These are phyloP conservation scores for Agaricus blazei DNA, from an alignment of 768 basidiomycete genomes.

Conservation along the genomic window DNA sequence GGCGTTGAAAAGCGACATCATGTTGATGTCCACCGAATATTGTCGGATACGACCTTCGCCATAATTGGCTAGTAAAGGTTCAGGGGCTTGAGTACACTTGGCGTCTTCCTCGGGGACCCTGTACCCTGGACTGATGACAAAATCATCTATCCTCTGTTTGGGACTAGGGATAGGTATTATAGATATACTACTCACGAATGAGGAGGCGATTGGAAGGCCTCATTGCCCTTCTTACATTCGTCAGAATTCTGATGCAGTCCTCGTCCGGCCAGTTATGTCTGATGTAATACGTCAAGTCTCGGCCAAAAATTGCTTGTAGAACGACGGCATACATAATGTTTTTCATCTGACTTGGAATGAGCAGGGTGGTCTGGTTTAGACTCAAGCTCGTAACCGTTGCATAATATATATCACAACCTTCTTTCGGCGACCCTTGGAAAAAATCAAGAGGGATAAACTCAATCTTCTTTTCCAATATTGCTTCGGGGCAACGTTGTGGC, in stretches of 20 bases:
- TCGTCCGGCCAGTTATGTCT: slow-evolving; percentile 40
- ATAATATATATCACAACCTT: slow-evolving; percentile 35
- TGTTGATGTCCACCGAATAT: slow-evolving; percentile 40
- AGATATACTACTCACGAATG: slow-evolving; percentile 23
- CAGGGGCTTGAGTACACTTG: slow-evolving; percentile 25
- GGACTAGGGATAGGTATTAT: not conserved
- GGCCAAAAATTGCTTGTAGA: not conserved
- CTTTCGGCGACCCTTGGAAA: slow-evolving; percentile 29
- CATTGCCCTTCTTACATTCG: slow-evolving; percentile 30
- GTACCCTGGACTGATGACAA: slow-evolving; percentile 24
- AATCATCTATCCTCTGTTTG: slow-evolving; percentile 26
- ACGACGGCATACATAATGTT: not conserved
- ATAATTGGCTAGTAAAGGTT: slow-evolving; percentile 43
- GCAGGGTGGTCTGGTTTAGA: not conserved
- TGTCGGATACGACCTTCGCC: slow-evolving; percentile 32
- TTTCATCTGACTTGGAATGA: not conserved
- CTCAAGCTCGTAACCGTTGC: slow-evolving; percentile 19
- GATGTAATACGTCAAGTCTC: slow-evolving; percentile 24
- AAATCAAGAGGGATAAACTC: slow-evolving; percentile 35
- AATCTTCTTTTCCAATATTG: slow-evolving; percentile 27
- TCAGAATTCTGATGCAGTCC: slow-evolving; percentile 29
- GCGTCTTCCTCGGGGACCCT: slow-evolving; percentile 3
- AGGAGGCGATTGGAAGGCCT: slow-evolving; percentile 26
- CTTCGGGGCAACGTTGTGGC: slow-evolving; percentile 29
- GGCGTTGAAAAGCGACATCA: slow-evolving; percentile 37